These are phyloP conservation scores for Metarhizium robertsii DNA, from an alignment of 2,329 filamentous ascomycete species.

Conservation along the genomic window DNA sequence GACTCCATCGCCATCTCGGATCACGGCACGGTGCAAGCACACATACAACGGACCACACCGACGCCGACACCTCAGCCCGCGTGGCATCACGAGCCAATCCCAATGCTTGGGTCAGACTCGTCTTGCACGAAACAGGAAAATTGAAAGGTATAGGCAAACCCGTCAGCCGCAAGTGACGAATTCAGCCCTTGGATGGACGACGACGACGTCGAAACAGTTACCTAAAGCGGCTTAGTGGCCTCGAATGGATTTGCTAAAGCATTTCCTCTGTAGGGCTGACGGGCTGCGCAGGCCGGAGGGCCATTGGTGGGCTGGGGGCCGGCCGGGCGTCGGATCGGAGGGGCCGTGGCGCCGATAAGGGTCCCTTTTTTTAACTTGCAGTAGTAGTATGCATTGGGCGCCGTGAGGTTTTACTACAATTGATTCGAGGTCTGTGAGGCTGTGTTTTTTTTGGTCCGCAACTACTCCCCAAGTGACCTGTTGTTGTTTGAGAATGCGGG, in stretches of 20 bases:
- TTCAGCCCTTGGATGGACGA: neutral
- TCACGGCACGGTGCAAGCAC: neutral
- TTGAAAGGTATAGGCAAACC: neutral
- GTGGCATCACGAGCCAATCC: neutral
- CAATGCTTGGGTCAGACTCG: neutral
- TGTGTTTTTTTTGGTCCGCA: no score
- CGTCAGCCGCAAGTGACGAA: neutral
- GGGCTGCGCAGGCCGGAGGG: neutral
- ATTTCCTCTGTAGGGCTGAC: neutral
- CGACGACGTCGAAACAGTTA: slow-evolving; percentile 1
- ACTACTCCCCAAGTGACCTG: neutral
- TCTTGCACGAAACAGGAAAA: neutral
- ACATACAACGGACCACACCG: neutral
- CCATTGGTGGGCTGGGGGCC: neutral
- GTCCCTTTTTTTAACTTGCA: neutral
- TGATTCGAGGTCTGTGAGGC: no score
- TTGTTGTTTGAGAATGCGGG: neutral
- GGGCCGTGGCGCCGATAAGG: neutral
- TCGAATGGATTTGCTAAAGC: neutral
- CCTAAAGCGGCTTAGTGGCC: neutral
- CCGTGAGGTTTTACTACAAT: no score
- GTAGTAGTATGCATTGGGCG: no score
- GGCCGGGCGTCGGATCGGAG: neutral
- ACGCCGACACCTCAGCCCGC: neutral
- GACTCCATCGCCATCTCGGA: neutral